Base-by-base conservation (phyloP, 164 flowering plant genomes). In the Magnolia changhungtana region DNA sequence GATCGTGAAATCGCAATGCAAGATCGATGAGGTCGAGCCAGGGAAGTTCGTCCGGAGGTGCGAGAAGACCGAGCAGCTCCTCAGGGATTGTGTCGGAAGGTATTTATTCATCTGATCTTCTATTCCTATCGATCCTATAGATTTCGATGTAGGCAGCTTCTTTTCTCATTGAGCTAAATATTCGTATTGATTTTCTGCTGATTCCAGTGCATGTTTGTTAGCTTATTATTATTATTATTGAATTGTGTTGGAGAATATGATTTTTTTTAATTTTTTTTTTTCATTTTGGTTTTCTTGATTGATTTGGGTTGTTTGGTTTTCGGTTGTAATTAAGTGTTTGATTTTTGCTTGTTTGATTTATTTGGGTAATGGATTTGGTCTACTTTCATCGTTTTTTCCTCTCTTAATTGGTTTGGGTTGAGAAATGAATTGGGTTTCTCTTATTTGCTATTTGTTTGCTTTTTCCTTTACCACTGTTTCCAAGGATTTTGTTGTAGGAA, bases 41-140 rank as follows among this genome's bases (percentile, higher is more conserved):
- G 98, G 98, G 4, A 94, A 86, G 73, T 92, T 94, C 81, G 59
- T 96, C 49, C 78, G 93, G 58, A 96, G 89, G 84, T 96, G 97
- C 82, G 91, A 91, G 90, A 94, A 88, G 70, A 90, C 90, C 14
- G 92, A 93, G 69, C 79, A 91, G 87, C 64, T 90, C 69, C 85
- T 95, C 82, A 81, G 82, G 24, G 86, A 88, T n/a, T 93, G 93
- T 78, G 67, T 82, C 19, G 98, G 98, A 78, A 88, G 87, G 98
- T 91, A 68, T 23, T 23, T 61, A 19, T 67, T 21, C 16, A 27
- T 27, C 13, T 7, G 24, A 45, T 63, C 70, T 67, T 61, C 67
- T 64, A 67, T 31, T 52, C 1, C 21, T 49, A 50, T 50, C 8
- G 27, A 7, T n/a, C 49, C 50, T 72, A 50, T 67, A 51, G 10